Conservation (phyloP, 768 basidiomycete species). For the Boletus rubropictus region DNA sequence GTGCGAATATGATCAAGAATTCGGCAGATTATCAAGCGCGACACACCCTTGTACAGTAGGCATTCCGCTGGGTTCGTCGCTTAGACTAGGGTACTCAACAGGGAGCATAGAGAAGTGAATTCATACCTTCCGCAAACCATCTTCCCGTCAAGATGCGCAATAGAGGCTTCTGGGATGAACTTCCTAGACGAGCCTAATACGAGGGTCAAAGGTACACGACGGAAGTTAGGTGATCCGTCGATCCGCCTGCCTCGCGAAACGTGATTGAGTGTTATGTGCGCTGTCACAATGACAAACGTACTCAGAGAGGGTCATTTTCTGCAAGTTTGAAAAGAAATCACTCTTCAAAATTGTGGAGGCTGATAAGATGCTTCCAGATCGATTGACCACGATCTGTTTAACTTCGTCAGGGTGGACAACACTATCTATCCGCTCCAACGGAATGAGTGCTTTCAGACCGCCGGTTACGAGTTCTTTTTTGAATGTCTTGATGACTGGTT, state of each 20-base stretch:
- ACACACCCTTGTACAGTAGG: conserved; percentile 75
- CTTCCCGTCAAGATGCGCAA: conserved; percentile 42
- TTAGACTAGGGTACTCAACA: conserved; percentile 21
- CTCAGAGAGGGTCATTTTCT: conserved; percentile 97
- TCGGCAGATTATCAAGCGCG: neutral
- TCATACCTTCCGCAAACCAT: conserved; percentile 75
- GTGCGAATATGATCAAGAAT: conserved; percentile 1
- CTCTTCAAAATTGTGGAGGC: conserved; percentile 93
- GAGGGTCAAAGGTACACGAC: conserved; percentile 67
- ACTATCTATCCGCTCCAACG: conserved; percentile 70
- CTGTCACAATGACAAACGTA: conserved; percentile 32
- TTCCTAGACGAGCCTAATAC: conserved; percentile 21
- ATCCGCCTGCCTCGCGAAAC: conserved; percentile 52
- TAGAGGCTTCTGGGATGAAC: conserved; percentile 27
- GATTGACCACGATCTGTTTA: conserved; percentile 73
- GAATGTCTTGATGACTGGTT: conserved; percentile 89
- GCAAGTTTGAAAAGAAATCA: conserved; percentile 88
- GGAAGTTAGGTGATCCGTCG: conserved; percentile 92
- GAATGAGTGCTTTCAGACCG: conserved; percentile 74
- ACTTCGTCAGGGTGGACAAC: conserved; percentile 90
- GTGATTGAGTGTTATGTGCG: conserved; percentile 1
- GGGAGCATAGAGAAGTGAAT: neutral
- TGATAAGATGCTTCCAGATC: conserved; percentile 81
- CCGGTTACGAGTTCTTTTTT: conserved; percentile 82
- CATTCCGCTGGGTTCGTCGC: conserved; percentile 66